These are phyloP conservation scores for Cicer bijugum DNA, from an alignment of 306 rosid genomes.

Conservation along the genomic window DNA sequence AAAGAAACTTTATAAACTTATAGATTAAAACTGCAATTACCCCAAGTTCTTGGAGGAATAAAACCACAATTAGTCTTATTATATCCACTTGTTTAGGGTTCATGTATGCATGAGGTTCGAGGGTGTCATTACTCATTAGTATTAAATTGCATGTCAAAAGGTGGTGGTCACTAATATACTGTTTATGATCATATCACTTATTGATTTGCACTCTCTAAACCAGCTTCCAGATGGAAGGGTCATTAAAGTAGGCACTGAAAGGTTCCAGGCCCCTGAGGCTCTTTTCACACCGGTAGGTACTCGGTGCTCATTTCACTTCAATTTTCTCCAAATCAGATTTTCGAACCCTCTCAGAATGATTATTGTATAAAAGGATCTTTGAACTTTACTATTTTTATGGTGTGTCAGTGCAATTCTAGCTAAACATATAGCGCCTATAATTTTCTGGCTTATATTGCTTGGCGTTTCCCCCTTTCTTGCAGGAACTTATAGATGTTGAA, in stretches of 20 bases:
- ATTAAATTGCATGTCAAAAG: slow-evolving; percentile 16
- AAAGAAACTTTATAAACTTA: not conserved
- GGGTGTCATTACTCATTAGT: slow-evolving; percentile 4
- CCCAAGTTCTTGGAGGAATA: not conserved
- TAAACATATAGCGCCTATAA: slow-evolving; percentile 11
- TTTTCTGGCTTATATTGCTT: slow-evolving; percentile 32
- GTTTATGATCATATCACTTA: slow-evolving; percentile 36
- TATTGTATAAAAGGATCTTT: not conserved
- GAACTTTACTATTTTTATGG: not conserved
- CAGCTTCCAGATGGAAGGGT: slow-evolving; percentile 99
- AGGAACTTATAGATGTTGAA: slow-evolving; percentile 98
- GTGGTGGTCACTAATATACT: slow-evolving; percentile 11
- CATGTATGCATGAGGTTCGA: slow-evolving; percentile 15
- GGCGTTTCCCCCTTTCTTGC: slow-evolving; percentile 40
- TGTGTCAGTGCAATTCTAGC: slow-evolving; percentile 30
- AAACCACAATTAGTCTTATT: not conserved
- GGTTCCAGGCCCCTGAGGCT: slow-evolving; percentile 99
- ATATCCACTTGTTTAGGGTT: not conserved
- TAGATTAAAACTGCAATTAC: not conserved
- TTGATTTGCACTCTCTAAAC: slow-evolving; percentile 34
- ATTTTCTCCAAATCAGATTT: slow-evolving; percentile 20
- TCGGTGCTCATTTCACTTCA: slow-evolving; percentile 32
- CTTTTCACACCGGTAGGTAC: slow-evolving; percentile 93
- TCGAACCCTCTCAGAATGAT: slow-evolving; percentile 21
- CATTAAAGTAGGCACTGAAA: slow-evolving; percentile 97